phyloP scores from a whole-genome alignment of 2,329 filamentous ascomycete species.

The Ophiocordyceps camponoti-floridani region DNA sequence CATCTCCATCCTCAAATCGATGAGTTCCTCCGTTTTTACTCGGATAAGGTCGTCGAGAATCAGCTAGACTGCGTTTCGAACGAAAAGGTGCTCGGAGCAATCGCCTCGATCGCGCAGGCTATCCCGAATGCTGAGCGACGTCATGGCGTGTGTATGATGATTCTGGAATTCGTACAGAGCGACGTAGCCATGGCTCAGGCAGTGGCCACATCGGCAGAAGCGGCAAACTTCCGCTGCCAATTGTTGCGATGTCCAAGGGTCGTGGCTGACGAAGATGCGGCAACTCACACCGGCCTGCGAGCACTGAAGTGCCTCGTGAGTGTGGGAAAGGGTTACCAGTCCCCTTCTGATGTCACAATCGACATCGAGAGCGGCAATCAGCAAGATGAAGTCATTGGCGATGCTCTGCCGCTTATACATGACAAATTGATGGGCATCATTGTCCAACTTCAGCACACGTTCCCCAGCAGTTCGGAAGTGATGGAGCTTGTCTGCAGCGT shows the following conservation, averaged over 20 bases:
- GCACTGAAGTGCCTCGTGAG: slow-evolving; percentile 50
- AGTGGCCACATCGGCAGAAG: slow-evolving; percentile 4
- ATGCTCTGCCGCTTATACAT: slow-evolving; percentile 19
- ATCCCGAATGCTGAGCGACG: slow-evolving; percentile 39
- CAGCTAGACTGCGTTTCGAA: slow-evolving; percentile 48
- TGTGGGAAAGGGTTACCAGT: slow-evolving; percentile 56
- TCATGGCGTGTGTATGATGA: slow-evolving; percentile 31
- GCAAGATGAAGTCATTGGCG: slow-evolving; percentile 1
- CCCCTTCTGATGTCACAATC: slow-evolving; percentile 45
- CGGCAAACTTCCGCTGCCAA: slow-evolving; percentile 7
- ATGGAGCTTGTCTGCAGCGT: slow-evolving; percentile 56
- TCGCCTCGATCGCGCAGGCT: slow-evolving; percentile 60
- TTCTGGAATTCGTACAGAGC: slow-evolving; percentile 42
- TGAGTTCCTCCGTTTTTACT: slow-evolving; percentile 56
- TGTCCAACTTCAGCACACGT: slow-evolving; percentile 27
- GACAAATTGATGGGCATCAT: slow-evolving; percentile 27
- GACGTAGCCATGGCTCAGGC: slow-evolving; percentile 24
- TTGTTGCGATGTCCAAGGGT: slow-evolving; percentile 10
- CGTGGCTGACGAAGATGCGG: slow-evolving; percentile 21
- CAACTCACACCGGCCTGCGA: slow-evolving; percentile 28
- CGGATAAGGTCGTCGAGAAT: slow-evolving; percentile 35
- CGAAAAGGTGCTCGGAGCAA: slow-evolving; percentile 55
- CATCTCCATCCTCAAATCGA: slow-evolving; percentile 48
- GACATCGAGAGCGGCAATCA: slow-evolving; percentile 39
- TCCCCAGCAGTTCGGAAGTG: slow-evolving; percentile 45